phyloP scores from a whole-genome alignment of 306 rosid species.

The Erythrophleum fordii region DNA sequence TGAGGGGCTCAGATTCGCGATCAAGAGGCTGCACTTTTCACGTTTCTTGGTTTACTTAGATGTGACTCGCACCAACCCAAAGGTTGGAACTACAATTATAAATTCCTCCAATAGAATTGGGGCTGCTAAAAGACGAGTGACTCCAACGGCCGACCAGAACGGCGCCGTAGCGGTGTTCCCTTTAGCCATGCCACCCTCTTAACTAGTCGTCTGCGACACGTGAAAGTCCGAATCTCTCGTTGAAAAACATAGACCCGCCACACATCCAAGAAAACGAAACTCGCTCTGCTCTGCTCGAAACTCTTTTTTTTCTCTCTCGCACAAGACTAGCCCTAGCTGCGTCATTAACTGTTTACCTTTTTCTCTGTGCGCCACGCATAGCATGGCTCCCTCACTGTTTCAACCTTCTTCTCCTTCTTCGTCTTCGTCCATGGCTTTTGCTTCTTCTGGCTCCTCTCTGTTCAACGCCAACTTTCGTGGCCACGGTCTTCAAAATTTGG shows the following conservation, averaged over 20 bases:
- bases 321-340: conserved; percentile 40
- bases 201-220: neutral
- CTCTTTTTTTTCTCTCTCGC: conserved; percentile 12
- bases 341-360: neutral
- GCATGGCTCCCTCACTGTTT: conserved; percentile 74
- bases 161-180: conserved; percentile 28
- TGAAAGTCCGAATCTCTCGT: conserved; percentile 37
- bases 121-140: neutral
- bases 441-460: conserved; percentile 53
- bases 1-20: conserved; percentile 9
- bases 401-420: conserved; percentile 49
- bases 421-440: conserved; percentile 31
- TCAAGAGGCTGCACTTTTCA: neutral
- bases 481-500: conserved; percentile 30
- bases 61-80: neutral
- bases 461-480: conserved; percentile 34
- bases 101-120: neutral
- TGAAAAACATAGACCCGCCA: conserved; percentile 56
- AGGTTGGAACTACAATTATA: neutral
- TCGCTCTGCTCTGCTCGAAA: neutral
- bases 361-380: conserved; percentile 22
- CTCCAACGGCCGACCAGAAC: neutral
- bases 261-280: conserved; percentile 34
- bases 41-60: neutral
- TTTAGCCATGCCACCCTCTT: neutral